phyloP scores from a whole-genome alignment of 2,329 filamentous ascomycete species.

The Penicillium sumatraense region DNA sequence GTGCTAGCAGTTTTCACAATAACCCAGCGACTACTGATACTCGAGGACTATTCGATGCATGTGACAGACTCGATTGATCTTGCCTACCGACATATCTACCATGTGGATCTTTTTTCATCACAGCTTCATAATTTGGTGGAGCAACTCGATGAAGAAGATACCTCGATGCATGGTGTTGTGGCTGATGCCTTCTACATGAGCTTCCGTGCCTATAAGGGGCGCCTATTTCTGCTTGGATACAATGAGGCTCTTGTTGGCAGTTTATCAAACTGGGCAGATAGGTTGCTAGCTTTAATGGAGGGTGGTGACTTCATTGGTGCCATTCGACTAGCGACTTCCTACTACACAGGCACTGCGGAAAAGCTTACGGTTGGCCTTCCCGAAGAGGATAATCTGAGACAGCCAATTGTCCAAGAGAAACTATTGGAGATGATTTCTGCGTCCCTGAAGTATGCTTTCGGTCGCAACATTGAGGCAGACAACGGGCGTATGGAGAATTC shows the following conservation, averaged over 20 bases:
- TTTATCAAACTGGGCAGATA: slow-evolving; percentile 95
- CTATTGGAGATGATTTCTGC: slow-evolving; percentile 91
- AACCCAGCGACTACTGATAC: slow-evolving; percentile 86
- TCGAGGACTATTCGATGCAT: slow-evolving; percentile 86
- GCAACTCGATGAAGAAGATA: slow-evolving; percentile 82
- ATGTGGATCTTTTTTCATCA: slow-evolving; percentile 84
- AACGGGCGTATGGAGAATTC: slow-evolving; percentile 58
- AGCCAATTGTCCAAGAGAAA: slow-evolving; percentile 84
- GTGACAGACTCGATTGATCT: slow-evolving; percentile 96
- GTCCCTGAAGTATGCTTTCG: slow-evolving; percentile 86
- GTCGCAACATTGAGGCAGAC: slow-evolving; percentile 58
- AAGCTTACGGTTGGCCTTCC: slow-evolving; percentile 93
- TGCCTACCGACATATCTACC: slow-evolving; percentile 88
- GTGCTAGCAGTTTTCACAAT: slow-evolving; percentile 91
- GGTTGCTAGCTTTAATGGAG: slow-evolving; percentile 92
- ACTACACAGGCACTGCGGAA: slow-evolving; percentile 89
- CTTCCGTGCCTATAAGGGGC: slow-evolving; percentile 91
- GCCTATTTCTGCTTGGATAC: slow-evolving; percentile 90
- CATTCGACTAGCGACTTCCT: slow-evolving; percentile 86
- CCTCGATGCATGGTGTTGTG: slow-evolving; percentile 91
- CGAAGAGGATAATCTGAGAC: slow-evolving; percentile 75
- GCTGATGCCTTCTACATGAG: slow-evolving; percentile 99
- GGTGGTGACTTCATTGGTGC: slow-evolving; percentile 93
- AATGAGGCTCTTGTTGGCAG: slow-evolving; percentile 90
- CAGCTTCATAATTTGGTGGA: slow-evolving; percentile 87